Evolutionary conservation across 345 rosid genomes (phyloP).

Genomic region (Acer saccharum): DNA sequence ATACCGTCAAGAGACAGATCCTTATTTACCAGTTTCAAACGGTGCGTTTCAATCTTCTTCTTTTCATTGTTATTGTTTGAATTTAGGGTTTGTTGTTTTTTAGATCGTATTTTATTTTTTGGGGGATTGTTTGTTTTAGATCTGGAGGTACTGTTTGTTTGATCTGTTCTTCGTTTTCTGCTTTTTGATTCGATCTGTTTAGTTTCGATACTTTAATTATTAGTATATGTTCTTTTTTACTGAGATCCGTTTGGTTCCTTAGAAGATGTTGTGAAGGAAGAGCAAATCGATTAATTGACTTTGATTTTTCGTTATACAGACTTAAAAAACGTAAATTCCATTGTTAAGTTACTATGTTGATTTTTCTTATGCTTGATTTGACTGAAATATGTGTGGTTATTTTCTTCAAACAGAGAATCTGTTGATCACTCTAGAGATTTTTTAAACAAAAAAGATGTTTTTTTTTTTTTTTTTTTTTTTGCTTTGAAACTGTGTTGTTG

Average conservation of each 20-base stretch:
- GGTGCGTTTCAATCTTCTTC: conserved; percentile 14
- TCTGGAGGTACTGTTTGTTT: conserved; percentile 20
- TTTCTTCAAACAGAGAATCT: not conserved
- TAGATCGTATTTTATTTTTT: conserved; percentile 1
- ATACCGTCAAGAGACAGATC: not conserved
- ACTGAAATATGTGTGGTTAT: not conserved
- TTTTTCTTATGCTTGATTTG: not conserved
- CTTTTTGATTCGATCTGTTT: conserved; percentile 25
- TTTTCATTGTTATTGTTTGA: not conserved
- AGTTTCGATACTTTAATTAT: not conserved
- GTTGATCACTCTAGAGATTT: conserved; percentile 1
- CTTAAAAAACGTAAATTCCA: not conserved
- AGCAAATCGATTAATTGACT: not conserved
- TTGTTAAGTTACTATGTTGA: not conserved
- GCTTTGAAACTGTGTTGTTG: not conserved
- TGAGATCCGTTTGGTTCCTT: conserved; percentile 11
- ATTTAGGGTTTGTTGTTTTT: not conserved
- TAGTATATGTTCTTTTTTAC: conserved; percentile 2
- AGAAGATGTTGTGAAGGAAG: not conserved
- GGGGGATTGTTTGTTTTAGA: conserved; percentile 11
- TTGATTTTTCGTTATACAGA: not conserved
- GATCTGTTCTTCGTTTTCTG: not conserved
- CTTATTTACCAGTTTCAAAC: not conserved
- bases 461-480: too few species aligned
- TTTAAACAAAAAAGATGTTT: not conserved